A percentile compares a stretch with the other conserved stretches of the same genome.
Evolutionary conservation across 768 basidiomycete genomes (phyloP).

Genomic region (Scleroderma citrinum): DNA sequence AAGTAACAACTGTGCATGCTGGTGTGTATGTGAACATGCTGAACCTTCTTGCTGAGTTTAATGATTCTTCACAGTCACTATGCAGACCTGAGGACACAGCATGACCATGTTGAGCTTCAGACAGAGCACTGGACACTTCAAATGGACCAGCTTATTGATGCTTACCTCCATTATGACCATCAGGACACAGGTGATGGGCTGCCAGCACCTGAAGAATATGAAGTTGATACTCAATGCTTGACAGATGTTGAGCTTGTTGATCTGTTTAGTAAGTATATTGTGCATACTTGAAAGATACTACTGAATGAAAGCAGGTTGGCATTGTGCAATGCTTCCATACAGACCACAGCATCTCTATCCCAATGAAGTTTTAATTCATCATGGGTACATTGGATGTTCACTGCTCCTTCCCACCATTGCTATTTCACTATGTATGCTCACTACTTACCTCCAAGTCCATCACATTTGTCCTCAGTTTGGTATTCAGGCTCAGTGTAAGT

Average conservation of each 20-base stretch:
- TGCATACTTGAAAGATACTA: no score
- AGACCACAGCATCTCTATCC: constrained; percentile 1
- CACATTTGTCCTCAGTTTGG: constrained; percentile 2
- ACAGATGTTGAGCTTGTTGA: no score
- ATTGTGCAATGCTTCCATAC: no score
- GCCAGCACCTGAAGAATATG: not conserved
- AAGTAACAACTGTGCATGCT: no score
- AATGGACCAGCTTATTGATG: not conserved
- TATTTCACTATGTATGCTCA: constrained; percentile 11
- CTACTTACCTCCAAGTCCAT: constrained; percentile 4
- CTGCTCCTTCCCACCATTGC: constrained; percentile 4
- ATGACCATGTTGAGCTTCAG: not conserved
- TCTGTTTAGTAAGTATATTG: no score
- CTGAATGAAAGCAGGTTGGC: no score
- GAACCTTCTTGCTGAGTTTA: no score
- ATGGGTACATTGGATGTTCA: constrained; percentile 9
- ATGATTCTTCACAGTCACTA: not conserved
- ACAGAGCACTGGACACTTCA: not conserved
- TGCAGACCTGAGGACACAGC: not conserved
- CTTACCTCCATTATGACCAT: not conserved
- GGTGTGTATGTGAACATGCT: no score
- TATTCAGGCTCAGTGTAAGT: constrained; percentile 5
- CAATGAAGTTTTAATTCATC: constrained; percentile 6
- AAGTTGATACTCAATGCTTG: no score
- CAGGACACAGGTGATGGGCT: not conserved